Evolutionary conservation across 208 protist species (phyloP), one percentile per base, ranked within the genome.

Genomic region (Acanthamoeba lenticulata): DNA sequence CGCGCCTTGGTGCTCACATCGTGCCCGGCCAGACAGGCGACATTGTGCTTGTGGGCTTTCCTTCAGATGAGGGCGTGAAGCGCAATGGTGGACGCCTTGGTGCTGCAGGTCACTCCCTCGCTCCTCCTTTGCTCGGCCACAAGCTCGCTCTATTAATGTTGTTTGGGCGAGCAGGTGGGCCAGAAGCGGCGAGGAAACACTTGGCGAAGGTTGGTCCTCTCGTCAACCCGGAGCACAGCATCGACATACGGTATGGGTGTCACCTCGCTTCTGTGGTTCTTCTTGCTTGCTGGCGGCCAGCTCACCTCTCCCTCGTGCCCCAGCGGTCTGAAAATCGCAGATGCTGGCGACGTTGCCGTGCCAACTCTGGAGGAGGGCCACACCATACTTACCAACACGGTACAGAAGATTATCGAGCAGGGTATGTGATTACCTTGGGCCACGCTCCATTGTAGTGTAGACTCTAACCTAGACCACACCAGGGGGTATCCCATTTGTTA

Each of bases 1-100:
- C 85, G 11, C 24, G 85, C 17, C 42, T 91, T 49, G 95, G 93
- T 9, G 42, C 60, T 11, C 45, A 94, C 5, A 92, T 97, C 55
- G 74, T 89, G 7, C 44, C 67, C 0, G 69, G 94, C 27, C n/a
- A 81, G n/a, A 94, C 93, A n/a, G 95, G 94, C 24, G 62, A 97
- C 72, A 95, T 98, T 77, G 97, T 97, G 5, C 19, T 98, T 19
- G 49, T 98, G 40, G 97, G 97, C 52, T 98, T 98, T 89, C 97
- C 97, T 1, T 92, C 89, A 44, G 97, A 98, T 94, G 97, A 97
- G 85, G 97, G 97, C 19, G 96, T 97, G 91, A 69, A 81, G 15
- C 94, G 97, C 47, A 98, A 98, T 88, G 96, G 97, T 9, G 97
- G 97, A 24, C 94, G 97, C 67, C 44, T 94, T 36, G 97, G 97